Evolutionary conservation across 352 stramenopile genomes (phyloP).

Genomic region (Globisporangium alternatum): DNA sequence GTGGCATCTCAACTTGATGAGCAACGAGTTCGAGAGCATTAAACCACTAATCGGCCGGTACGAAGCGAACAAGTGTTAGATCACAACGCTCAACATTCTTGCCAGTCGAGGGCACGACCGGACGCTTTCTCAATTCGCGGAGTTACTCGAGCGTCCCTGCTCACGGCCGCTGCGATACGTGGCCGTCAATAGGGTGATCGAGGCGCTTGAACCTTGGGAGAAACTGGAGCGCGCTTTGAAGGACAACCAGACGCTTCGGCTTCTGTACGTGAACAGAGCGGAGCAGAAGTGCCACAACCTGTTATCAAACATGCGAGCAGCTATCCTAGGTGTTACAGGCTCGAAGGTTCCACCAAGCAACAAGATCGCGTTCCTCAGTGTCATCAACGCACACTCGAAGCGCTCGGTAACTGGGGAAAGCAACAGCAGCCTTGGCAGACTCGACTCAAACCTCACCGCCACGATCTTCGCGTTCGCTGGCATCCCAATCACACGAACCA

Average conservation of each 20-base stretch:
- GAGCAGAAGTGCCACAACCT: neutral
- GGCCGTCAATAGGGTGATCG: neutral
- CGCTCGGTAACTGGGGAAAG: neutral
- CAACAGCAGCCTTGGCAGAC: neutral
- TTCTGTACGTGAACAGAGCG: neutral
- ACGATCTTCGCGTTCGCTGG: neutral
- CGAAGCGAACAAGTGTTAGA: neutral
- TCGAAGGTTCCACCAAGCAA: neutral
- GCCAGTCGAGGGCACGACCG: too few relatives aligned
- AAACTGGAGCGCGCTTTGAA: neutral
- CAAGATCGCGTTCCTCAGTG: neutral
- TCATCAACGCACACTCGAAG: neutral
- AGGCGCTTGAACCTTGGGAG: neutral
- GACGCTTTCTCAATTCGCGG: neutral
- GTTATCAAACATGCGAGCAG: neutral
- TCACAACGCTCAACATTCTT: neutral
- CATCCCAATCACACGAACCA: neutral
- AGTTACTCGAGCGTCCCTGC: neutral
- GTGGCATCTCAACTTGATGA: neutral
- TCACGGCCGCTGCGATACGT: neutral
- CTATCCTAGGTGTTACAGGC: neutral
- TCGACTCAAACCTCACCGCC: neutral
- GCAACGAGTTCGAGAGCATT: neutral
- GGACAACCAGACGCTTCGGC: neutral
- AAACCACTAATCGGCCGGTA: neutral